Conservation (phyloP, 2,329 filamentous ascomycete species). For the Xylaria sp. region DNA sequence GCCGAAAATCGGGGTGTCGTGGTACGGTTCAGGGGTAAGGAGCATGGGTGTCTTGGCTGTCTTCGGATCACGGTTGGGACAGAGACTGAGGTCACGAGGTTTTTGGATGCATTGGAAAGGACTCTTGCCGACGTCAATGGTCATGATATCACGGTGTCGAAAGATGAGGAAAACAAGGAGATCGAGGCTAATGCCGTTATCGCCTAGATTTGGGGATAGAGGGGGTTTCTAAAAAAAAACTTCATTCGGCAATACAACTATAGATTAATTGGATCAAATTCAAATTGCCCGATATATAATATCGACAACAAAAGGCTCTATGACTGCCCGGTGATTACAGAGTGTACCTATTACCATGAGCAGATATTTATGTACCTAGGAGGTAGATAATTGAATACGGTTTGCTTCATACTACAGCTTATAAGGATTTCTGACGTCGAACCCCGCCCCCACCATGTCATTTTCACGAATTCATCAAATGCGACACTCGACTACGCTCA, state of each 20-base stretch:
- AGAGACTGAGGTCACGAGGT: conserved; percentile 82
- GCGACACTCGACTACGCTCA: background rate
- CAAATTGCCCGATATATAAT: background rate
- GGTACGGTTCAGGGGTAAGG: conserved; percentile 91
- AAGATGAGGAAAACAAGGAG: conserved; percentile 52
- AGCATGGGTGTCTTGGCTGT: conserved; percentile 88
- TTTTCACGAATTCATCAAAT: conserved; percentile 16
- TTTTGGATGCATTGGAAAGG: conserved; percentile 73
- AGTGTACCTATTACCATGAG: background rate
- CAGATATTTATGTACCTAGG: background rate
- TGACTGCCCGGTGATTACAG: background rate
- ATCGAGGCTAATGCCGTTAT: conserved; percentile 51
- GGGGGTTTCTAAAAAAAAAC: background rate
- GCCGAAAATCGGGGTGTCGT: conserved; percentile 91
- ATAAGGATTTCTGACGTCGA: conserved; percentile 26
- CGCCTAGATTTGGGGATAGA: conserved; percentile 44
- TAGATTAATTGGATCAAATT: background rate
- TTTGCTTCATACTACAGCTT: conserved; percentile 25
- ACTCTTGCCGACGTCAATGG: conserved; percentile 59
- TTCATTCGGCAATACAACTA: background rate
- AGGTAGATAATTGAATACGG: background rate
- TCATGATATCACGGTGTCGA: conserved; percentile 30
- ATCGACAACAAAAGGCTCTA: background rate
- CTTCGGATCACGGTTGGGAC: conserved; percentile 93
- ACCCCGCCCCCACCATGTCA: conserved; percentile 29